Conservation (phyloP, 345 rosid genomes). For the Eucalyptus marginata region DNA sequence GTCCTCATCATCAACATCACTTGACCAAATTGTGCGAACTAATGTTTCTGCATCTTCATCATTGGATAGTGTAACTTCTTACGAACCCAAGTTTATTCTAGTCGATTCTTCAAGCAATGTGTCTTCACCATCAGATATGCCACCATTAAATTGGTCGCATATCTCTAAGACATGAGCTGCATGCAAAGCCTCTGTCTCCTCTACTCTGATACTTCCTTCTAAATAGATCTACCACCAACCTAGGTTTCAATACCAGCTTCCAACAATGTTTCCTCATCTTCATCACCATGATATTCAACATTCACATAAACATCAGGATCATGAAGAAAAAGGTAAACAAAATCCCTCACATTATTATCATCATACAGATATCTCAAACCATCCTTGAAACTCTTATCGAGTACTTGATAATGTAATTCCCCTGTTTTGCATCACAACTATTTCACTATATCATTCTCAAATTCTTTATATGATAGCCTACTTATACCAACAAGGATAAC, state of each 20-base stretch:
- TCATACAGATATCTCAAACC: not conserved
- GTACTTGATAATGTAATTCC: not conserved
- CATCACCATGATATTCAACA: not conserved
- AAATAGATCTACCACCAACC: not conserved
- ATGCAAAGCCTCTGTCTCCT: not conserved
- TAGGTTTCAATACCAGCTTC: not conserved
- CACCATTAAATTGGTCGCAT: not conserved
- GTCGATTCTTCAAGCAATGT: not conserved
- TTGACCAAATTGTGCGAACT: not conserved
- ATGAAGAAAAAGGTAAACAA: too few species aligned
- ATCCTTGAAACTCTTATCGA: not conserved
- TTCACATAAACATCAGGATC: too few species aligned
- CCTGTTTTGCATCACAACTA: not conserved
- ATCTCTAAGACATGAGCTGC: not conserved
- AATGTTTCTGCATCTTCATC: not conserved
- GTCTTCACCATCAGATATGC: not conserved
- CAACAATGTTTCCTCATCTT: not conserved
- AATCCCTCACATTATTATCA: not conserved
- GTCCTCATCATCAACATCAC: not conserved
- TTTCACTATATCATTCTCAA: not conserved
- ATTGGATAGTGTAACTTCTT: not conserved
- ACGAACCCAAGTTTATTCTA: not conserved
- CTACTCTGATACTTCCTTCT: too few species aligned
- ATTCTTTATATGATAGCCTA: not conserved
- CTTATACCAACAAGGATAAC: not conserved